Evolutionary conservation across 2,329 filamentous ascomycete genomes (phyloP).

Genomic region (Xylaria sp.): DNA sequence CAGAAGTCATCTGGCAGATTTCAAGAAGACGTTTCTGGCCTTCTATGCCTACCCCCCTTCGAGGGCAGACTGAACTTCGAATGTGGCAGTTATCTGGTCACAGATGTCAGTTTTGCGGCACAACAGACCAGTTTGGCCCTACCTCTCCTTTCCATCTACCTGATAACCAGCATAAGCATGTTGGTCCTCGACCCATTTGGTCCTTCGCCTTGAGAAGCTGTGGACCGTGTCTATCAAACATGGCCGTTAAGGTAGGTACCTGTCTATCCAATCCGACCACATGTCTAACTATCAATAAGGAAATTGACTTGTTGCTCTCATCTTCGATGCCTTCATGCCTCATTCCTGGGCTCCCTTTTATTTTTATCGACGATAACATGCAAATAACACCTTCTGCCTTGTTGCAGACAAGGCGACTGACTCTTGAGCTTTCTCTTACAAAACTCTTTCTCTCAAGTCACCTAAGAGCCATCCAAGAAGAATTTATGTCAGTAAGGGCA

Average conservation of each 20-base stretch:
- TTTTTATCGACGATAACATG: constrained; percentile 66
- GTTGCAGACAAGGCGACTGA: constrained; percentile 57
- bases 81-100: constrained; percentile 77
- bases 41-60: constrained; percentile 71
- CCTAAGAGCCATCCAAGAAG: constrained; percentile 64
- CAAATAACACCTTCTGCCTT: constrained; percentile 63
- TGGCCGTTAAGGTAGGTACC: constrained; percentile 67
- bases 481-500: constrained; percentile 67
- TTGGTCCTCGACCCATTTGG: constrained; percentile 71
- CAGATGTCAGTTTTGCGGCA: constrained; percentile 72
- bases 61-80: constrained; percentile 68
- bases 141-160: constrained; percentile 49
- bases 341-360: constrained; percentile 71
- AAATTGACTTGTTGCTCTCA: constrained; percentile 71
- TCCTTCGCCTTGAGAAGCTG: constrained; percentile 72
- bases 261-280: constrained; percentile 5
- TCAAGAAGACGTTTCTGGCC: constrained; percentile 70
- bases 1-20: constrained; percentile 72
- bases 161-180: constrained; percentile 65
- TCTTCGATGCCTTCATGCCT: constrained; percentile 64
- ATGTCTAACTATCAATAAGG: constrained; percentile 54
- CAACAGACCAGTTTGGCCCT: constrained; percentile 39
- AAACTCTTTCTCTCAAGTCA: constrained; percentile 72
- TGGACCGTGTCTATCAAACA: constrained; percentile 65
- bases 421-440: constrained; percentile 57